Percentiles rank a stretch among this genome's conserved stretches.
Evolutionary conservation across 352 stramenopile genomes (phyloP).

Genomic region (Pythium oligandrum): DNA sequence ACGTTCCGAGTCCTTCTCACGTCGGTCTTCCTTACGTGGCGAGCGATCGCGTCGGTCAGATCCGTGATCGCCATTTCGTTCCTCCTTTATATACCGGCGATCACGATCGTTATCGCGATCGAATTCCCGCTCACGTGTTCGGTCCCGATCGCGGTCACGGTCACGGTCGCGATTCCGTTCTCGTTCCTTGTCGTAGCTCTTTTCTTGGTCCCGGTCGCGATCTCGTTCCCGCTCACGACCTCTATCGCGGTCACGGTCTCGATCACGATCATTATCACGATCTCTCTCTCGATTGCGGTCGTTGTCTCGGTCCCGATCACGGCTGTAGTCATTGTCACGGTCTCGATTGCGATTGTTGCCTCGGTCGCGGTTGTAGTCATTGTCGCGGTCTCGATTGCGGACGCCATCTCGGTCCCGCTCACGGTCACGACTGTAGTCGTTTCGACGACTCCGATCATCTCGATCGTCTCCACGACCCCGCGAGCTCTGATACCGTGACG

Average conservation of each 20-base stretch:
- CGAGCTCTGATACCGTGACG: background rate
- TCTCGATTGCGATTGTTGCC: constrained; percentile 15
- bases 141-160: constrained; percentile 4
- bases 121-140: background rate
- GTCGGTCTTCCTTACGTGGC: background rate
- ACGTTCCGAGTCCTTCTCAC: constrained; percentile 6
- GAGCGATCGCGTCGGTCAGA: background rate
- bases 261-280: constrained; percentile 22
- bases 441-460: constrained; percentile 10
- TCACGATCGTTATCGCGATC: too few relatives aligned
- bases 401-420: constrained; percentile 15
- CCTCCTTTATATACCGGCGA: too few relatives aligned
- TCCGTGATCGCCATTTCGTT: too few relatives aligned
- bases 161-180: constrained; percentile 28
- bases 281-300: constrained; percentile 10
- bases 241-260: constrained; percentile 23
- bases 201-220: constrained; percentile 18
- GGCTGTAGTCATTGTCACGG: constrained; percentile 8
- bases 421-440: constrained; percentile 19
- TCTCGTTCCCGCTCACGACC: constrained; percentile 20
- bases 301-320: constrained; percentile 25
- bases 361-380: constrained; percentile 5
- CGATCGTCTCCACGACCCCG: background rate
- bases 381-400: constrained; percentile 9
- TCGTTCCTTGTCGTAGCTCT: constrained; percentile 2